phyloP scores from a whole-genome alignment of 2,329 filamentous ascomycete species.

The Exophiala mesophila region DNA sequence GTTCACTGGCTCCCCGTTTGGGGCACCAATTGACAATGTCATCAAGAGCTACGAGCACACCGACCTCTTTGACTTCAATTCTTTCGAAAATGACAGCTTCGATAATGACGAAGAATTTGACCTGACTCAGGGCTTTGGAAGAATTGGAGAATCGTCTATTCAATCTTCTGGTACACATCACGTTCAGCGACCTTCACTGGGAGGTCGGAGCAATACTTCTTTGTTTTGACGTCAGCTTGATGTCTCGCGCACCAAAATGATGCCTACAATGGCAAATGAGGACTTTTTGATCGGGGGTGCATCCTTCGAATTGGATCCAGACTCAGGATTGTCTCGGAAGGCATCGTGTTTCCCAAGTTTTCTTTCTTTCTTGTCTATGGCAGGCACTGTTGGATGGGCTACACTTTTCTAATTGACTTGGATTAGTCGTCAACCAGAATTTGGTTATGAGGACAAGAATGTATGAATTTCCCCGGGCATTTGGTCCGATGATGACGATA shows the following conservation, averaged over 20 bases:
- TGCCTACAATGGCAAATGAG: no score
- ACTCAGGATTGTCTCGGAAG: neutral
- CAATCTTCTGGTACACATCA: constrained; percentile 10
- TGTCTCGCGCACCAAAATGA: no score
- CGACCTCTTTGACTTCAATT: constrained; percentile 45
- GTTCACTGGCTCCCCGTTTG: constrained; percentile 20
- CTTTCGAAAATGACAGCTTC: constrained; percentile 40
- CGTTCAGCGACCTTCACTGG: constrained; percentile 16
- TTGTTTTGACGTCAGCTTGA: constrained; percentile 18
- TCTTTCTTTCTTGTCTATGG: neutral
- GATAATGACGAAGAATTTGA: constrained; percentile 41
- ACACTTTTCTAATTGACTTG: neutral
- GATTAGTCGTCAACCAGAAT: neutral
- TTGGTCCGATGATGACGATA: constrained; percentile 19
- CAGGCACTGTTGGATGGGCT: neutral
- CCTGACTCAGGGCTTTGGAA: constrained; percentile 45
- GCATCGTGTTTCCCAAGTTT: neutral
- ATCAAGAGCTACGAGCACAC: constrained; percentile 37
- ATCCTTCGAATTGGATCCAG: neutral
- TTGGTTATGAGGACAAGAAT: constrained; percentile 21
- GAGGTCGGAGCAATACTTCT: constrained; percentile 22
- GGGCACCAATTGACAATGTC: constrained; percentile 28
- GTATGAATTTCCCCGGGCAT: constrained; percentile 14
- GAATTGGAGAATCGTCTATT: constrained; percentile 33
- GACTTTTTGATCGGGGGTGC: neutral